phyloP scores from a whole-genome alignment of 805 yeast species.

The Ogataea henricii region DNA sequence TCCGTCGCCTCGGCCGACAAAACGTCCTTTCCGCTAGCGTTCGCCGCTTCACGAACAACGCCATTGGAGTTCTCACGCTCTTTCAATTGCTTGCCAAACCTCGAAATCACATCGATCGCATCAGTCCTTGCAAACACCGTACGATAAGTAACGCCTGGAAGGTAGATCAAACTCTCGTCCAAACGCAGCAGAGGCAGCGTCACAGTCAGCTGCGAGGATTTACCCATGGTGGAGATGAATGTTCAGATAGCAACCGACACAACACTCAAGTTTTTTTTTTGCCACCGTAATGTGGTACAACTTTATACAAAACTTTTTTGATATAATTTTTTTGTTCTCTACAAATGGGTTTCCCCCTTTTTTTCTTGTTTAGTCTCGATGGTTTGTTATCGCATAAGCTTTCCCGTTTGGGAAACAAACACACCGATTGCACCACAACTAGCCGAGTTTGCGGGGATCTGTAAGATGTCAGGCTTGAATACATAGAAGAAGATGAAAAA shows the following conservation, averaged over 20 bases:
- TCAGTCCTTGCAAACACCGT: conserved; percentile 51
- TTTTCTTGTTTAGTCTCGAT: too few species aligned
- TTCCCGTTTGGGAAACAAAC: conserved; percentile 14
- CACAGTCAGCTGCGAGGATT: conserved; percentile 10
- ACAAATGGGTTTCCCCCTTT: too few species aligned
- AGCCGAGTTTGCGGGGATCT: background rate
- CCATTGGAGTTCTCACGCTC: background rate
- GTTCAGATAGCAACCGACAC: too few species aligned
- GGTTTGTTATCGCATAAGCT: conserved; percentile 11
- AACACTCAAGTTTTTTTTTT: too few species aligned
- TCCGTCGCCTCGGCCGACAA: conserved; percentile 12
- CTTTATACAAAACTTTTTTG: too few species aligned
- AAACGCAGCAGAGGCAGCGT: conserved; percentile 27
- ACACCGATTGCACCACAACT: too few species aligned
- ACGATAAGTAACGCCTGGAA: conserved; percentile 65
- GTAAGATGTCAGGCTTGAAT: background rate
- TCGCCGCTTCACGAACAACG: conserved; percentile 1
- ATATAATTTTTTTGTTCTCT: background rate
- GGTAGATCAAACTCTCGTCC: conserved; percentile 40
- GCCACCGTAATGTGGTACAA: too few species aligned
- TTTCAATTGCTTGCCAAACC: conserved; percentile 1
- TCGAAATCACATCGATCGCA: conserved; percentile 47
- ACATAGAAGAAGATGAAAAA: conserved; percentile 2
- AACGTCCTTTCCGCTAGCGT: background rate
- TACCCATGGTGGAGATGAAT: background rate